Evolutionary conservation across 306 rosid genomes (phyloP).

Genomic region (Gillenia trifoliata): DNA sequence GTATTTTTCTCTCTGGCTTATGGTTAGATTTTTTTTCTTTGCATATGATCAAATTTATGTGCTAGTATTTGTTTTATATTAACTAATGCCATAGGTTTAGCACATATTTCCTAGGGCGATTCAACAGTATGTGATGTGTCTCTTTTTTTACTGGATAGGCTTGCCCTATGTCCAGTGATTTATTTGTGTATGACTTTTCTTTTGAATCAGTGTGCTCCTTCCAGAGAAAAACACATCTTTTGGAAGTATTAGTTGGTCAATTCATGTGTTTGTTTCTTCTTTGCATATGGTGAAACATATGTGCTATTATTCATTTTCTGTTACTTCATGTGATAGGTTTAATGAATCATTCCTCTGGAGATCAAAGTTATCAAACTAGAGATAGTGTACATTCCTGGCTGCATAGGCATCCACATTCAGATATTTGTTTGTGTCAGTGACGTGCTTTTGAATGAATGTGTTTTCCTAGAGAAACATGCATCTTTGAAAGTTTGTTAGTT

Average conservation of each 20-base stretch:
- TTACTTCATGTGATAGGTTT: not conserved
- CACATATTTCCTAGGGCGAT: not conserved
- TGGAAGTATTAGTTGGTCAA: not conserved
- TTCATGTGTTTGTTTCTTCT: not conserved
- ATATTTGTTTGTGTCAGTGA: not conserved
- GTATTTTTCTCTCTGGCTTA: slow-evolving; percentile 34
- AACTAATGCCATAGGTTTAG: not conserved
- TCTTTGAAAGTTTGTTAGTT: not conserved
- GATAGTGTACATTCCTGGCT: not conserved
- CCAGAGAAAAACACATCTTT: slow-evolving; percentile 9
- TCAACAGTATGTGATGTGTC: not conserved
- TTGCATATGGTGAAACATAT: slow-evolving; percentile 8
- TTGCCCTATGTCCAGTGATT: not conserved
- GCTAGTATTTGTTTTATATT: slow-evolving; percentile 1
- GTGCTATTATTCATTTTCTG: not conserved
- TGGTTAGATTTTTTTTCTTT: not conserved
- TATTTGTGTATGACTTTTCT: not conserved
- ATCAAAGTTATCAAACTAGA: not conserved
- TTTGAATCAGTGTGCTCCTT: slow-evolving; percentile 8
- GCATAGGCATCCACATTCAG: not conserved
- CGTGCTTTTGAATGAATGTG: not conserved
- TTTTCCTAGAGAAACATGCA: not conserved
- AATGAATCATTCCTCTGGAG: not conserved
- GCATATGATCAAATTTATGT: slow-evolving; percentile 4
- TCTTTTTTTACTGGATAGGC: not conserved